Conservation (phyloP, 164 flowering plant species). For the Aristolochia fimbriata region DNA sequence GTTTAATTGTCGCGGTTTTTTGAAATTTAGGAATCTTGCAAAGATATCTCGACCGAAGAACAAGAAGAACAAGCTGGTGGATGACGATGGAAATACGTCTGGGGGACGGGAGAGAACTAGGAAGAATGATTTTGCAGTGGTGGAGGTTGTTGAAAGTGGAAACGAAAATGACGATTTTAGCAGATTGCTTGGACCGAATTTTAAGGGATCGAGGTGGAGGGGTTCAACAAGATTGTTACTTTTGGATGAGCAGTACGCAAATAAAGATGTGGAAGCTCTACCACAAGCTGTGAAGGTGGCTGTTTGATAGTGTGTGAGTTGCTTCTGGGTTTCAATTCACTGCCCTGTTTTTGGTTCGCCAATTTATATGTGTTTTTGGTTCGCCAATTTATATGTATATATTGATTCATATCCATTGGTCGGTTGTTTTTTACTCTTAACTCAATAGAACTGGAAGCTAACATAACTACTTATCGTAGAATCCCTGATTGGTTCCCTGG, state of each 20-base stretch:
- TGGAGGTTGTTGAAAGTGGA: conserved; percentile 53
- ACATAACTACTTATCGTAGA: too few species aligned
- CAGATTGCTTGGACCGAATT: conserved; percentile 64
- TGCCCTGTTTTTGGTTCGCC: too few species aligned
- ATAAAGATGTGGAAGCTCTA: conserved; percentile 36
- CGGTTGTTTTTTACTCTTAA: too few species aligned
- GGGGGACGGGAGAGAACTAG: conserved; percentile 20
- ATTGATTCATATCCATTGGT: too few species aligned
- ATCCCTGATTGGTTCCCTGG: too few species aligned
- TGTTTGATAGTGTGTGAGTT: conserved; percentile 8
- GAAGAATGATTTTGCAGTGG: conserved; percentile 35
- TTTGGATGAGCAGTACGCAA: conserved; percentile 63
- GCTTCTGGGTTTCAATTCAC: too few species aligned
- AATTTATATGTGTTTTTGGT: too few species aligned
- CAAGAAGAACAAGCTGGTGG: conserved; percentile 26
- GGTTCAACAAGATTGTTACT: conserved; percentile 86
- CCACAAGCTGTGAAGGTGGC: conserved; percentile 88
- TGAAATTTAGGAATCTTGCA: conserved; percentile 64
- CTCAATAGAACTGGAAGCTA: too few species aligned
- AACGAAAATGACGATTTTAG: conserved; percentile 42
- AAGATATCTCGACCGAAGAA: conserved; percentile 73
- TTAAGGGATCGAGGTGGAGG: conserved; percentile 52
- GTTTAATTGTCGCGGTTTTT: conserved; percentile 58
- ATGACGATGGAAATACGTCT: conserved; percentile 5
- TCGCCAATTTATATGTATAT: too few species aligned